A percentile compares a stretch with the other conserved stretches of the same genome.
Conservation (phyloP, 2,329 filamentous ascomycete species). For the Aspergillus awamori region DNA sequence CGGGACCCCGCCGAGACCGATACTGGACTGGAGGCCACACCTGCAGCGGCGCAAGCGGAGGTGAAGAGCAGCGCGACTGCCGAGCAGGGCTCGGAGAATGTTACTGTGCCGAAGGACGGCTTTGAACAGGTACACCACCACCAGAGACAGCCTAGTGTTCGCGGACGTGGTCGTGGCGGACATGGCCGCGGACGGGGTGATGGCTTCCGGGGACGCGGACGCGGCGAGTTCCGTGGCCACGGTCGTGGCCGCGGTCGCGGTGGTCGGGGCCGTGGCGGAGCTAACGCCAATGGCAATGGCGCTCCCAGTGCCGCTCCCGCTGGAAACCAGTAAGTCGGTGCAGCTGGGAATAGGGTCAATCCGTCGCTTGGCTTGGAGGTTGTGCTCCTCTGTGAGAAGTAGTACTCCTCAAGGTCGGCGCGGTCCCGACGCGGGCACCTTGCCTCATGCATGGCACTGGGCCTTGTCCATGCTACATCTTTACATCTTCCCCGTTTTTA, state of each 20-base stretch:
- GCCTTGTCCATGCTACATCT: constrained; percentile 10
- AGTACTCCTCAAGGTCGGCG: neutral
- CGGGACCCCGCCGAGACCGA: constrained; percentile 76
- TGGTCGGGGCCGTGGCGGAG: constrained; percentile 33
- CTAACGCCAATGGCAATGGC: constrained; percentile 28
- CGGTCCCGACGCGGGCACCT: neutral
- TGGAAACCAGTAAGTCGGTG: constrained; percentile 18
- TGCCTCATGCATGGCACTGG: constrained; percentile 6
- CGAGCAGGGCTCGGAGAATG: constrained; percentile 82
- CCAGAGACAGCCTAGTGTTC: constrained; percentile 38
- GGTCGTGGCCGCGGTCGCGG: constrained; percentile 43
- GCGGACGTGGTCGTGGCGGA: constrained; percentile 39
- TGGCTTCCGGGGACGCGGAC: constrained; percentile 41
- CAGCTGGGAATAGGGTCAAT: neutral
- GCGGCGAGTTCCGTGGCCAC: constrained; percentile 39
- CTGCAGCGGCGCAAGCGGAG: constrained; percentile 64
- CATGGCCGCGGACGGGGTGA: constrained; percentile 39
- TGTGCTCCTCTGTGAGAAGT: neutral
- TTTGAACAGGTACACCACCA: constrained; percentile 41
- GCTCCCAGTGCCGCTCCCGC: constrained; percentile 14
- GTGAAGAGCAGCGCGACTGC: constrained; percentile 60
- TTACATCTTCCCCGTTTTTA: constrained; percentile 11
- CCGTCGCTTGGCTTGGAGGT: constrained; percentile 1
- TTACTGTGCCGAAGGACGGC: constrained; percentile 56
- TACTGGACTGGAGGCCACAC: constrained; percentile 63